phyloP scores from a whole-genome alignment of 495 filamentous ascomycete genomes.

The Lepidopterella palustris region DNA sequence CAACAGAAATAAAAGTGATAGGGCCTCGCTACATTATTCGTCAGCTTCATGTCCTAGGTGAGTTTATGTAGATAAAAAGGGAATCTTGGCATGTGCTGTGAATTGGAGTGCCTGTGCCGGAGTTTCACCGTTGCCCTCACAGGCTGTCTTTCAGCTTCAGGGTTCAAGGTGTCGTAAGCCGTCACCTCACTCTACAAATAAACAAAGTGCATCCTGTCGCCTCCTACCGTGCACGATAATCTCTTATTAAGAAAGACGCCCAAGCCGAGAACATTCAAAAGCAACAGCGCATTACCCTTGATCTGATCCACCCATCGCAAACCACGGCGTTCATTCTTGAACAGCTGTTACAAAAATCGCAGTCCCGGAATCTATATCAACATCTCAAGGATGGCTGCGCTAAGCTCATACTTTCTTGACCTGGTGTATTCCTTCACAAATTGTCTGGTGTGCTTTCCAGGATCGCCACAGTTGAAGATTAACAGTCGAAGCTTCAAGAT shows the following conservation, averaged over 20 bases:
- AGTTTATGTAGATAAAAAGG: too few species aligned
- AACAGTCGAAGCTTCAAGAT: conserved; percentile 95
- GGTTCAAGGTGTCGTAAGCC: neutral
- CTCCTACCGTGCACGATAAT: neutral
- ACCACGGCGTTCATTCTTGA: neutral
- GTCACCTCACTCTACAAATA: neutral
- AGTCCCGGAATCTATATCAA: neutral
- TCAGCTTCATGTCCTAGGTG: too few species aligned
- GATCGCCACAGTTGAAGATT: conserved; percentile 87
- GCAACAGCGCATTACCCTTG: neutral
- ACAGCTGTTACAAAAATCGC: neutral
- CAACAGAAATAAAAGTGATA: too few species aligned
- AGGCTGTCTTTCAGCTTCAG: neutral
- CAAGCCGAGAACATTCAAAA: neutral
- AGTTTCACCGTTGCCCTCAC: too few species aligned
- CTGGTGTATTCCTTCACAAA: conserved; percentile 83
- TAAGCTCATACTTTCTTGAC: conserved; percentile 63
- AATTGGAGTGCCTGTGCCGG: too few species aligned
- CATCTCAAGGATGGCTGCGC: conserved; percentile 16
- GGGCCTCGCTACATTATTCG: too few species aligned
- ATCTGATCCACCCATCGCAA: neutral
- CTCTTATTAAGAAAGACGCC: neutral
- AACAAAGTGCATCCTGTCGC: neutral
- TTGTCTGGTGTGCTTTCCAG: conserved; percentile 93
- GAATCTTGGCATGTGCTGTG: too few species aligned